Evolutionary conservation across 441 rosid genomes (phyloP).

Genomic region (Adansonia gregorii): DNA sequence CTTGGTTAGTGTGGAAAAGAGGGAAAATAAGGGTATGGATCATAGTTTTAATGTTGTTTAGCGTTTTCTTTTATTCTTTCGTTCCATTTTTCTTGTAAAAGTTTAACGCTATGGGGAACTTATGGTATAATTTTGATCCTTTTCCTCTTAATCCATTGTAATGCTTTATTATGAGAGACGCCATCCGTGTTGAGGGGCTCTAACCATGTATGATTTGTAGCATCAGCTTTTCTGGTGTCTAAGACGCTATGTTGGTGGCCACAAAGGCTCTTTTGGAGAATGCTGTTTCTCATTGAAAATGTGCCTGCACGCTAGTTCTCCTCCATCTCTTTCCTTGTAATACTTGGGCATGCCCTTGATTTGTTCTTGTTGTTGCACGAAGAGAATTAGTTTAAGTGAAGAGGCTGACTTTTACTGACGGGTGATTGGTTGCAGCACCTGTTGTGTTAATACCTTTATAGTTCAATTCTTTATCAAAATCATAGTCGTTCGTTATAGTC

Average conservation of each 20-base stretch:
- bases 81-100: background rate
- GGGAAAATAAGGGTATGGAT: background rate
- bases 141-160: background rate
- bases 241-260: background rate
- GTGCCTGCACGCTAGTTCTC: background rate
- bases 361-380: background rate
- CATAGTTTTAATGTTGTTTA: background rate
- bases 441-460: background rate
- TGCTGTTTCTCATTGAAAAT: background rate
- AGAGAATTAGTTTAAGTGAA: background rate
- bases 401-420: background rate
- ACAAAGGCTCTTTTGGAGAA: background rate
- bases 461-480: background rate
- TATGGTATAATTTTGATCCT: background rate
- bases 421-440: background rate
- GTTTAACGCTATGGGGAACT: background rate
- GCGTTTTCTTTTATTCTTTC: background rate
- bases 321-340: background rate
- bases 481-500: background rate
- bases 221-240: background rate
- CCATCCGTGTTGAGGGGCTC: background rate
- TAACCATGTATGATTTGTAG: background rate
- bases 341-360: background rate
- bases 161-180: background rate
- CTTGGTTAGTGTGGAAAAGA: background rate